Evolutionary conservation across 2,329 filamentous ascomycete genomes (phyloP).

Genomic region (Trichoderma afroharzianum): DNA sequence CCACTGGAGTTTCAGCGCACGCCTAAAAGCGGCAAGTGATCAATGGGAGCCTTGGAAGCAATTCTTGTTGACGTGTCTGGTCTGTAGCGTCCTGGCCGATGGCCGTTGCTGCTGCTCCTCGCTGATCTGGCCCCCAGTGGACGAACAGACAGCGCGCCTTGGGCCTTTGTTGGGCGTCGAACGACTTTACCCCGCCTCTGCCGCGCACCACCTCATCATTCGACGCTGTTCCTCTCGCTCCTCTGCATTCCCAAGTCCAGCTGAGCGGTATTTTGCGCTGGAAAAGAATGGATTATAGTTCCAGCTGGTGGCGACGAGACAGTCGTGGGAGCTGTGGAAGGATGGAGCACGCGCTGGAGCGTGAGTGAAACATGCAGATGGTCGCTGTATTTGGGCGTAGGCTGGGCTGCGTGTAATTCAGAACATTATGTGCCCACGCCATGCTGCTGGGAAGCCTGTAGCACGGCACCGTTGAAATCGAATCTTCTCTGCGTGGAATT

Average conservation of each 20-base stretch:
- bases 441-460: background rate
- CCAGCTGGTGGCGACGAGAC: background rate
- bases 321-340: background rate
- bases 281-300: background rate
- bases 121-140: background rate
- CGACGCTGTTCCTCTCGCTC: background rate
- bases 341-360: background rate
- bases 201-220: background rate
- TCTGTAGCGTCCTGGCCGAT: background rate
- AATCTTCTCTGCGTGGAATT: background rate
- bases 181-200: slow-evolving; percentile 9
- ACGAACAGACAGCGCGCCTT: background rate
- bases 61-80: background rate
- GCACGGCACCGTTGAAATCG: background rate
- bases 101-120: background rate
- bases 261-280: background rate
- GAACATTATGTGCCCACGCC: background rate
- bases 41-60: background rate
- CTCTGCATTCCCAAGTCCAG: background rate
- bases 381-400: background rate
- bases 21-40: slow-evolving; percentile 18
- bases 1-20: slow-evolving; percentile 19
- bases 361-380: background rate
- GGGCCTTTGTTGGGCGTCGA: background rate
- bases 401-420: background rate